Conservation (phyloP, 179 eudicot species). For the Silene noctiflora region DNA sequence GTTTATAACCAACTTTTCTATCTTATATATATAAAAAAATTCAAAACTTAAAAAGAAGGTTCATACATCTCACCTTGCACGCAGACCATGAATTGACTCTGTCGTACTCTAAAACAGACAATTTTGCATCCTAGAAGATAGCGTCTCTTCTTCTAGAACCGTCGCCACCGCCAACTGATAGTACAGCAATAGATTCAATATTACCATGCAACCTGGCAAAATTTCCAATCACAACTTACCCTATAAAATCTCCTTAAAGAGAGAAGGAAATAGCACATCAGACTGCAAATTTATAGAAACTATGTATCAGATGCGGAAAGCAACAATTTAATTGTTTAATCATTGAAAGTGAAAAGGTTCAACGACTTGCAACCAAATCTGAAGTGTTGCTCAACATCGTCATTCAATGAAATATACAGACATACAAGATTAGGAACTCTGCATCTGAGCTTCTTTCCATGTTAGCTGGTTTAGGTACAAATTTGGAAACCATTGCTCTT, state of each 20-base stretch:
- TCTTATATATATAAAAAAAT: no score
- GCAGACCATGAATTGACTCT: conserved; percentile 81
- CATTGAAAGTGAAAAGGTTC: not conserved
- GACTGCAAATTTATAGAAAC: not conserved
- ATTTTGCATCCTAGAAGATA: conserved; percentile 76
- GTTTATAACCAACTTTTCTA: no score
- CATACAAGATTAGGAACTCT: not conserved
- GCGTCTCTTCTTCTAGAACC: conserved; percentile 87
- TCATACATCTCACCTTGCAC: conserved; percentile 56
- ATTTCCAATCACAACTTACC: not conserved
- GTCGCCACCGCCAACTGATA: conserved; percentile 52
- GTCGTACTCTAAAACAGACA: conserved; percentile 86
- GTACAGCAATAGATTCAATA: conserved; percentile 70
- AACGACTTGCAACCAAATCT: not conserved
- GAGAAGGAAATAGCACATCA: not conserved
- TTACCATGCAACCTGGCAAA: conserved; percentile 84
- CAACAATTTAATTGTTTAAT: not conserved
- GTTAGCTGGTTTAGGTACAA: not conserved
- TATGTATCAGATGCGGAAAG: not conserved
- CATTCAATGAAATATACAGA: not conserved
- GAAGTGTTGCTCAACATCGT: not conserved
- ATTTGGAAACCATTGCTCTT: not conserved
- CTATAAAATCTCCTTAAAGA: not conserved
- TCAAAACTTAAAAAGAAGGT: no score
- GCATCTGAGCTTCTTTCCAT: not conserved